Evolutionary conservation across 768 basidiomycete genomes (phyloP).

Genomic region (Grammothele lineata): DNA sequence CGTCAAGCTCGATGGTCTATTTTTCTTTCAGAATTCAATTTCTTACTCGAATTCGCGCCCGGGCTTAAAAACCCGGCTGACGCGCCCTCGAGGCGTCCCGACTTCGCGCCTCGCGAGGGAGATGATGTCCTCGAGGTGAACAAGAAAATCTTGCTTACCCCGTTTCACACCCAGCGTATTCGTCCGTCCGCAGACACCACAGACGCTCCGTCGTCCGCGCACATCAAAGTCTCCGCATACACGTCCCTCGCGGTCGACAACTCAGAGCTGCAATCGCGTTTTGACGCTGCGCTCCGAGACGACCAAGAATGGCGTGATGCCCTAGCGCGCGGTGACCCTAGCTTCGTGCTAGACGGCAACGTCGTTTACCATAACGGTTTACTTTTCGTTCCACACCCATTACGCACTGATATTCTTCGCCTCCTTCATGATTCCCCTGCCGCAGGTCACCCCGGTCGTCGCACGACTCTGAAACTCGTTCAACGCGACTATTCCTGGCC

Average conservation of each 20-base stretch:
- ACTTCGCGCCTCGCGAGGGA: constrained; percentile 22
- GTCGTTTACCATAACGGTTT: constrained; percentile 24
- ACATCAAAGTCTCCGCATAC: constrained; percentile 2
- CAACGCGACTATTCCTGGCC: constrained; percentile 40
- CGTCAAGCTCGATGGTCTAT: constrained; percentile 41
- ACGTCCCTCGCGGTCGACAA: constrained; percentile 21
- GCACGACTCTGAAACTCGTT: constrained; percentile 30
- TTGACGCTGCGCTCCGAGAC: constrained; percentile 9
- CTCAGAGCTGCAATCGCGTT: constrained; percentile 14
- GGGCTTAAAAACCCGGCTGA: constrained; percentile 21
- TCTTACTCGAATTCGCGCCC: constrained; percentile 27
- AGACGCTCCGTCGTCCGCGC: neutral
- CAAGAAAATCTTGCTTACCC: constrained; percentile 8
- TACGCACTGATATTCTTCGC: constrained; percentile 28
- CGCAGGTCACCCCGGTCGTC: constrained; percentile 39
- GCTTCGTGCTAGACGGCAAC: constrained; percentile 9
- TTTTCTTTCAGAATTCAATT: constrained; percentile 28
- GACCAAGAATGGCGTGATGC: constrained; percentile 20
- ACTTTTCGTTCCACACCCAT: constrained; percentile 30
- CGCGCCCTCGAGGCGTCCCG: constrained; percentile 20
- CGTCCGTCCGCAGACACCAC: neutral
- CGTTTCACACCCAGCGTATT: constrained; percentile 3
- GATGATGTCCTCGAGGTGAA: constrained; percentile 15
- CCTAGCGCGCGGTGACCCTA: constrained; percentile 8
- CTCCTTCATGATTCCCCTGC: constrained; percentile 32